Percentiles rank a stretch among this genome's conserved stretches.
Conservation (phyloP, 306 rosid genomes). For the Erythrophleum fordii region DNA sequence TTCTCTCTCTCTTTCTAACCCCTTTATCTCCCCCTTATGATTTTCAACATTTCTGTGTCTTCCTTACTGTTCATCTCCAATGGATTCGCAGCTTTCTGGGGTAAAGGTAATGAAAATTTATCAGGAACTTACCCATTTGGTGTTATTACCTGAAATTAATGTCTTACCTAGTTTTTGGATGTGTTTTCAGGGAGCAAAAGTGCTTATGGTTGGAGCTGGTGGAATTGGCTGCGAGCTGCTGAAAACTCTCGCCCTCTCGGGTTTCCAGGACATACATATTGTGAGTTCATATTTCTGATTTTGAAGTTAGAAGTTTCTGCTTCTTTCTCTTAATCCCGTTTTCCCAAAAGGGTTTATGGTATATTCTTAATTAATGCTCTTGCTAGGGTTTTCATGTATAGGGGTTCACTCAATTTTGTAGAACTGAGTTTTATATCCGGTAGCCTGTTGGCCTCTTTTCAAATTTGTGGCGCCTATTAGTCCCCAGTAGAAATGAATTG, state of each 20-base stretch:
- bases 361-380: background rate
- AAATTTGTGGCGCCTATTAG: background rate
- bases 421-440: background rate
- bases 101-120: constrained; percentile 57
- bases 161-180: background rate
- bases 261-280: constrained; percentile 91
- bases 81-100: constrained; percentile 63
- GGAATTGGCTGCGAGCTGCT: constrained; percentile 99
- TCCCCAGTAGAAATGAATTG: background rate
- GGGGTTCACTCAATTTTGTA: constrained; percentile 38
- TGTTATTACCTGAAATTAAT: constrained; percentile 14
- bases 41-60: constrained; percentile 47
- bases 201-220: constrained; percentile 99
- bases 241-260: constrained; percentile 96
- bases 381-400: constrained; percentile 46
- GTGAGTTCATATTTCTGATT: constrained; percentile 48
- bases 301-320: background rate
- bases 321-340: background rate
- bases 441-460: background rate
- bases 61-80: constrained; percentile 42
- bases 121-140: background rate
- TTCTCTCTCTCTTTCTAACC: background rate
- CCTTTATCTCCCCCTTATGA: constrained; percentile 18
- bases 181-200: constrained; percentile 75
- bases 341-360: background rate